phyloP scores from a whole-genome alignment of 345 rosid genomes.

The Salix suchowensis region DNA sequence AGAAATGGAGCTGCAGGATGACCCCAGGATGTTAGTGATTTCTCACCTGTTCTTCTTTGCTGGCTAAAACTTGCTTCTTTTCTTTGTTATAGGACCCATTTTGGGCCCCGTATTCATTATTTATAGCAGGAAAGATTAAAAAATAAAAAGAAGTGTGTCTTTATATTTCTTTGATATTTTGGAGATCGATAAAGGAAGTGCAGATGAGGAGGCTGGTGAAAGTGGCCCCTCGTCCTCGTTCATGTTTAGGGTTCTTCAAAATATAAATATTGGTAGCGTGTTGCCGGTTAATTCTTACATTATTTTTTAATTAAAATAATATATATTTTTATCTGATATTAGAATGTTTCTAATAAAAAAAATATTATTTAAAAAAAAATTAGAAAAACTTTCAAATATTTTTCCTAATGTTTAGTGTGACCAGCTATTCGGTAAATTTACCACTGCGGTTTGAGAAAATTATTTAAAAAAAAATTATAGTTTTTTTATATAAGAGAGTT shows the following conservation, averaged over 20 bases:
- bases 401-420: no score
- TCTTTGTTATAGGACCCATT: neutral
- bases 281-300: no score
- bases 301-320: no score
- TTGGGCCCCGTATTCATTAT: neutral
- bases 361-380: no score
- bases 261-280: no score
- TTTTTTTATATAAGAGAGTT: no score
- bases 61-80: neutral
- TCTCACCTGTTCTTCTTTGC: slow-evolving; percentile 5
- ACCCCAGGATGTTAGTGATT: slow-evolving; percentile 11
- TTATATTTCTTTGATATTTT: neutral
- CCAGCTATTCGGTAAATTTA: no score
- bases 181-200: neutral
- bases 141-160: slow-evolving; percentile 10
- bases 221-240: neutral
- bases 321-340: no score
- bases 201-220: neutral
- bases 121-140: neutral
- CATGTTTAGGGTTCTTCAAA: neutral
- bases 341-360: no score
- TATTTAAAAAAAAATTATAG: no score
- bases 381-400: no score
- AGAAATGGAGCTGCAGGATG: slow-evolving; percentile 3
- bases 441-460: no score